Evolutionary conservation across 2,329 filamentous ascomycete genomes (phyloP), one percentile per base, ranked within the genome.

Genomic region (Aspergillus pseudoterreus): DNA sequence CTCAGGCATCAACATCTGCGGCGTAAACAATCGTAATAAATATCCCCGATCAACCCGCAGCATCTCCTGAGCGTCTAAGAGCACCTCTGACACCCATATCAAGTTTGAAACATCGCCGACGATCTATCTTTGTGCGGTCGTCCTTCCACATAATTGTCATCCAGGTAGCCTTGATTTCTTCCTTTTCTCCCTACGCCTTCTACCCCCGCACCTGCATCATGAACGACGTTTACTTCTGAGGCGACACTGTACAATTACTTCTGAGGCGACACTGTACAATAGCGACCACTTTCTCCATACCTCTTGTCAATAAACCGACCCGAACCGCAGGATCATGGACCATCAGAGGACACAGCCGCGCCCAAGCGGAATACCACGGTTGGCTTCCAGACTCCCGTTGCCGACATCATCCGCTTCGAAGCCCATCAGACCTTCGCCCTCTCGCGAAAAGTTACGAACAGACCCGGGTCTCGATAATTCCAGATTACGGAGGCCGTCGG

Each of bases 341-440:
- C 60, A 61, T 24, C 65, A 67, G 53, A 68, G 60, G 51, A 59
- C 61, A 43, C 62, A 60, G 38, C 53, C 51, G 27, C 66, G 62
- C 36, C 65, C 65, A 22, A 73, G 68, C 51, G 66, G 66, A 32
- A 72, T 82, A 46, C 80, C 81, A 52, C 74, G 80, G 42, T 72
- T 75, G 38, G 60, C 65, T 41, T 83, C 80, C 19, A 75, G 77
- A 57, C 70, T 83, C 43, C 81, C 81, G 11, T 69, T 82, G 54
- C 79, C 75, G 21, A 72, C 68, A 27, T 53, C 73, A 41, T 68
- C 71, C 39, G 58, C 62, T 38, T 60, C 69, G 33, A 71, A 69
- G 53, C 69, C 74, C 30, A 62, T 80, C 49, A 75, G 74, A 47
- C 68, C 76, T 14, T 71, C 77, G 45, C 74, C 68, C 6, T 80